Evolutionary conservation across 257 asterid genomes (phyloP).

Genomic region (Solanum bukasovii): DNA sequence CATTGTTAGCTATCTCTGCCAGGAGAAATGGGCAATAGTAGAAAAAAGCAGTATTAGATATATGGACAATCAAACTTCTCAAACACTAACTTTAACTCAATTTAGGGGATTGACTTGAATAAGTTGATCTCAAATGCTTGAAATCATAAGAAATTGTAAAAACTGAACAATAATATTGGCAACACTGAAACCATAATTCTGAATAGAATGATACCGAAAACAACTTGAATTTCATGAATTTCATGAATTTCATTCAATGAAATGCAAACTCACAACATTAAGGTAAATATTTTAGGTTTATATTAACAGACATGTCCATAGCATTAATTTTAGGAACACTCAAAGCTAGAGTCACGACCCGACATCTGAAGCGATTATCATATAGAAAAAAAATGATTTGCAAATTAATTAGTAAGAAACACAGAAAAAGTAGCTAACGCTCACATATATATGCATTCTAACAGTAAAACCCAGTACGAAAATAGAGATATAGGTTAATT

Average conservation of each 20-base stretch:
- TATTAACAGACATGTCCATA: background rate
- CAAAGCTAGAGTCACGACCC: background rate
- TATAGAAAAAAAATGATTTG: background rate
- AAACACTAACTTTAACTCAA: background rate
- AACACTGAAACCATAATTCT: background rate
- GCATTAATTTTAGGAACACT: background rate
- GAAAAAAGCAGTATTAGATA: background rate
- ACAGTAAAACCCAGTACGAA: background rate
- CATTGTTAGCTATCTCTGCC: slow-evolving; percentile 16
- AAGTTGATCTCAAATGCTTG: background rate
- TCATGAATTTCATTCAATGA: background rate
- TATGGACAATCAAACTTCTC: background rate
- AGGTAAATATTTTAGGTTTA: background rate
- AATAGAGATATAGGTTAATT: background rate
- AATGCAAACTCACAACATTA: background rate
- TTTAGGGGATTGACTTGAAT: background rate
- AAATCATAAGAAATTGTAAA: background rate
- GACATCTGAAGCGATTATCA: background rate
- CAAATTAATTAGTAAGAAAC: background rate
- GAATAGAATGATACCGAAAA: background rate
- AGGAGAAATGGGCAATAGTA: background rate
- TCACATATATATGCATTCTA: background rate
- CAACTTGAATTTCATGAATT: background rate
- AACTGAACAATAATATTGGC: background rate
- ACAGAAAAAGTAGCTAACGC: background rate